Base-by-base conservation (phyloP, 2,329 filamentous ascomycete genomes). In the Aspergillus sclerotialis region DNA sequence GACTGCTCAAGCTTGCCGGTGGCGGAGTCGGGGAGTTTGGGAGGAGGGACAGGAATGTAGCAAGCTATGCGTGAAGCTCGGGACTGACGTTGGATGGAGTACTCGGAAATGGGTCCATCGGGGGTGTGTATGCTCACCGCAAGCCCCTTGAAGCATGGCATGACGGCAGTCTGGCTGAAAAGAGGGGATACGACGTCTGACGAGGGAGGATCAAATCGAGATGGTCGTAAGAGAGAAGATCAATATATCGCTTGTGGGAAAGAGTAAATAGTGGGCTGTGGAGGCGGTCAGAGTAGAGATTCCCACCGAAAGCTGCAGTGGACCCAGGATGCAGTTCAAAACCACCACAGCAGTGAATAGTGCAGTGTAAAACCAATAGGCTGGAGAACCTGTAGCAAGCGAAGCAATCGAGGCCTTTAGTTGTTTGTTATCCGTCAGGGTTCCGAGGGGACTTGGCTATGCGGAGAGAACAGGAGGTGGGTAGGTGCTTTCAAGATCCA, bases 71-170 rank as follows among this genome's bases (percentile, higher is more conserved):
- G 84, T 43, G 86, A 89, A 44, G 87, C 76, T 52, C 87, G 83
- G 38, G 86, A 88, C 65, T 95, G 87, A 60, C 88, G 92, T 69
- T 96, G 90, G 51, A 96, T 84, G 53, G 89, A 90, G 68, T 94
- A 82, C 67, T 98, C 92, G 43, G 88, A 74, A 47, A 98, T 78
- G 47, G 92, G 89, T 28, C 78, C 78, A 49, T 76, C 72, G 49
- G 87, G 76, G 28, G 78, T 80, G 69, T 98, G 92, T 63, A 96
- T 93, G 75, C 86, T 94, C 61, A 96, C 90, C 54, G 92, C 90
- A 68, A 98, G 88, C 67, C 92, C 92, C 73, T 96, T 94, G 72
- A 96, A 98, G 78, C 89, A 96, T 70, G 92, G 92, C 92, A 84
- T 84, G 49, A 31, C 52, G 55, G 36, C 19, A 34, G 37, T 19